Evolutionary conservation across 2,329 filamentous ascomycete species (phyloP), one percentile per base, ranked within the genome.

Genomic region (Hymenoscyphus scutula): DNA sequence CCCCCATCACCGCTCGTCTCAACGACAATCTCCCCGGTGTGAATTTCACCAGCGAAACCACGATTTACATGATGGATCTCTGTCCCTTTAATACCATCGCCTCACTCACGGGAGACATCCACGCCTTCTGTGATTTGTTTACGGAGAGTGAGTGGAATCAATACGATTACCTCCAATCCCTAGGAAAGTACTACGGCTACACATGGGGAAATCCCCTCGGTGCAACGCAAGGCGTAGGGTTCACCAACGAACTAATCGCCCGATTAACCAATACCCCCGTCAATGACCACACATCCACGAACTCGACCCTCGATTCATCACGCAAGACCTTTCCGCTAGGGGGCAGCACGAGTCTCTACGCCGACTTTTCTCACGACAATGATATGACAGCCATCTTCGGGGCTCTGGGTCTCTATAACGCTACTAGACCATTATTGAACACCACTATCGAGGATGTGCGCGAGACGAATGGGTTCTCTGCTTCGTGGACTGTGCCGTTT

Each of bases 301-400:
- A 97, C 75, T 79, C 78, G 38, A 96, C 92, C 0, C 81, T 97
- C 0, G 90, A 96, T 73, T 62, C 60, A 3, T 58, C 60, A 0
- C 77, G 78, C 5, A 80, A 86, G 62, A 93, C 90, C 0, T 97
- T 97, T 71, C 92, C 93, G 0, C 78, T 96, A 0, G 81, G 76
- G 27, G 74, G 75, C 32, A 70, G 83, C 65, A 76, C 79, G 53
- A 77, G 77, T 11, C 77, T 97, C 1, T 97, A 96, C 72, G 92
- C 91, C 0, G 93, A 97, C 76, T 97, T 97, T 73, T 91, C 88
- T 66, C 93, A 97, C 76, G 93, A 97, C 76, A 97, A 96, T 74
- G 87, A 89, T 72, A 92, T 97, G 86, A 85, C 84, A 32, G 83
- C 84, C 7, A 85, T 96, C 6, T 90, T 90, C 72, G 86, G 86